phyloP scores from a whole-genome alignment of 2,329 filamentous ascomycete genomes.

The Aspergillus sp. region DNA sequence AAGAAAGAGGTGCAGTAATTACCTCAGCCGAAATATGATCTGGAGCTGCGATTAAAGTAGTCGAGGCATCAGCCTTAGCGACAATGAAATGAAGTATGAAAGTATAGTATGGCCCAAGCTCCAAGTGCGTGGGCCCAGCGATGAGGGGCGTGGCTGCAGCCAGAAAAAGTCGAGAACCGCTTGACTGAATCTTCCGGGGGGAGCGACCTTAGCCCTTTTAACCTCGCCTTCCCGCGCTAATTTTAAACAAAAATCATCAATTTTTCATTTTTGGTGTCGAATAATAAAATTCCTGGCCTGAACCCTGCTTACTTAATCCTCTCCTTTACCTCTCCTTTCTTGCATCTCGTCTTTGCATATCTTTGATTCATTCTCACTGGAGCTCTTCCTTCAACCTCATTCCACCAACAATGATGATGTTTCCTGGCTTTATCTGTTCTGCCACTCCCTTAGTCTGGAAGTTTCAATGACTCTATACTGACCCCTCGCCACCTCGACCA shows the following conservation, averaged over 20 bases:
- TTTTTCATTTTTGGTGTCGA: constrained; percentile 14
- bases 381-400: neutral
- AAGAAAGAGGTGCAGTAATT: constrained; percentile 7
- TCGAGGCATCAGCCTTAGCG: neutral
- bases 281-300: neutral
- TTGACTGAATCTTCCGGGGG: constrained; percentile 21
- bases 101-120: constrained; percentile 10
- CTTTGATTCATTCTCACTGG: neutral
- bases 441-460: neutral
- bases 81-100: neutral
- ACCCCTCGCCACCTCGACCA: constrained; percentile 26
- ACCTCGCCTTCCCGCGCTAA: constrained; percentile 31
- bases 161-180: constrained; percentile 22
- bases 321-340: constrained; percentile 1
- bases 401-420: neutral
- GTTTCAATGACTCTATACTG: constrained; percentile 11
- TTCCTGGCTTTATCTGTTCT: neutral
- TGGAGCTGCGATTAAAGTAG: neutral
- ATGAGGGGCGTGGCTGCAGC: constrained; percentile 22
- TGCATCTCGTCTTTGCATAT: neutral
- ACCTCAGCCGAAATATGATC: constrained; percentile 3
- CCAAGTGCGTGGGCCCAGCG: constrained; percentile 25
- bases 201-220: constrained; percentile 41
- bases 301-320: constrained; percentile 14
- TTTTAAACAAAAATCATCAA: constrained; percentile 27